phyloP scores from a whole-genome alignment of 495 filamentous ascomycete genomes.

The Neurospora sp. region DNA sequence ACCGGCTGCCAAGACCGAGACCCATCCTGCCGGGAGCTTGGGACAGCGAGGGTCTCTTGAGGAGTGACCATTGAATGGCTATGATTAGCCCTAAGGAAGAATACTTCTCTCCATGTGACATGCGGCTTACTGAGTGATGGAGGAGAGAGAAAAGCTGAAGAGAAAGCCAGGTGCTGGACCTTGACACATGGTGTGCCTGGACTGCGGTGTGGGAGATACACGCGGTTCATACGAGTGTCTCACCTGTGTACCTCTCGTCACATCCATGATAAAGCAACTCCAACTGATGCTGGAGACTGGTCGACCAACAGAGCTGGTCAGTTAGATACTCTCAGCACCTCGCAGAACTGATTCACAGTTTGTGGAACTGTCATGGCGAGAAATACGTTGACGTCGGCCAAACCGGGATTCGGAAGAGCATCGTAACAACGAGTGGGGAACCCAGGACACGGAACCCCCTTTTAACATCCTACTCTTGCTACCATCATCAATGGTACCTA shows the following conservation, averaged over 20 bases:
- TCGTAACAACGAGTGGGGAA: neutral
- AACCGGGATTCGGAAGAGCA: neutral
- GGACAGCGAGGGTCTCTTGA: neutral
- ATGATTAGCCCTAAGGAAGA: neutral
- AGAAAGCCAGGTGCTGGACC: neutral
- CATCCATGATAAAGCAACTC: neutral
- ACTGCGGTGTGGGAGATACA: neutral
- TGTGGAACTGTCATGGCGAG: neutral
- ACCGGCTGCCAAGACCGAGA: neutral
- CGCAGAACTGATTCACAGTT: neutral
- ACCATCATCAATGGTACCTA: neutral
- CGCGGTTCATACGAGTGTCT: neutral
- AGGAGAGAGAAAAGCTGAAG: neutral
- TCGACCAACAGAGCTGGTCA: neutral
- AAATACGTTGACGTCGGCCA: neutral
- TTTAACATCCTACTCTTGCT: neutral
- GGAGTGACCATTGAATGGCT: neutral
- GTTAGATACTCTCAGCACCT: neutral
- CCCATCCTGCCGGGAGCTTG: neutral
- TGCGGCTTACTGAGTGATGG: neutral
- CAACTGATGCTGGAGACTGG: neutral
- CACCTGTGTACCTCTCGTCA: neutral
- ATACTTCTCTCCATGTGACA: neutral
- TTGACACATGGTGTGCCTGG: neutral
- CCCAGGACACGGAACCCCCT: neutral